These are phyloP conservation scores for Eucalyptus globulus DNA, from an alignment of 345 rosid genomes.

Conservation along the genomic window DNA sequence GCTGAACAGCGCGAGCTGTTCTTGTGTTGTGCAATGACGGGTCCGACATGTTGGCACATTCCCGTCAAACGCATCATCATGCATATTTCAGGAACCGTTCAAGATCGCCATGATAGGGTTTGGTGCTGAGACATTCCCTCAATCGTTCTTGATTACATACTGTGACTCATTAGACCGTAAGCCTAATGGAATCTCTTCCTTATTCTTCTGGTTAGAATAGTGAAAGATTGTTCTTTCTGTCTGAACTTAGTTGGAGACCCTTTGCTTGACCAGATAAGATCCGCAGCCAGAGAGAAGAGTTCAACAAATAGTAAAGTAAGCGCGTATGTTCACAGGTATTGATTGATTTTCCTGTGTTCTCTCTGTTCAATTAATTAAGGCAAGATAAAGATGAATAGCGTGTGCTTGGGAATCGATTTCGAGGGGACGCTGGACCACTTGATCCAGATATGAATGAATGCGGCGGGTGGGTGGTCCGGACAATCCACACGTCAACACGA, in stretches of 20 bases:
- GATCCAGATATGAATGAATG: not conserved
- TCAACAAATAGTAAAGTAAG: too few relatives aligned
- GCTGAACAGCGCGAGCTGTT: not conserved
- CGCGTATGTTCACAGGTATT: too few relatives aligned
- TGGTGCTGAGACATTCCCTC: not conserved
- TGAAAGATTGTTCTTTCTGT: not conserved
- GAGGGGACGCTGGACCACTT: not conserved
- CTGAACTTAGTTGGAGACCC: not conserved
- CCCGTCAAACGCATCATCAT: conserved; percentile 12
- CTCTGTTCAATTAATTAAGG: not conserved
- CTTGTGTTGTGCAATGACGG: not conserved
- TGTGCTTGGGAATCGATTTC: not conserved
- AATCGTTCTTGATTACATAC: not conserved
- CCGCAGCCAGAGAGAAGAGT: too few relatives aligned
- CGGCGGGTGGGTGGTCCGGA: not conserved
- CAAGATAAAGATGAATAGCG: not conserved
- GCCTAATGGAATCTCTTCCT: not conserved
- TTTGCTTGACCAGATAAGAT: too few relatives aligned
- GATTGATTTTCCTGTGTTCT: not conserved
- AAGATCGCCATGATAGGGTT: not conserved
- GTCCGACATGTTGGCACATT: conserved; percentile 18
- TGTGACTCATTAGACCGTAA: not conserved
- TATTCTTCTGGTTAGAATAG: not conserved
- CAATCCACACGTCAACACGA: not conserved
- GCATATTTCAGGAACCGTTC: not conserved